A percentile compares a stretch with the other conserved stretches of the same genome.
These are phyloP conservation scores for Theobroma cacao DNA, from an alignment of 345 rosid genomes.

Conservation along the genomic window DNA sequence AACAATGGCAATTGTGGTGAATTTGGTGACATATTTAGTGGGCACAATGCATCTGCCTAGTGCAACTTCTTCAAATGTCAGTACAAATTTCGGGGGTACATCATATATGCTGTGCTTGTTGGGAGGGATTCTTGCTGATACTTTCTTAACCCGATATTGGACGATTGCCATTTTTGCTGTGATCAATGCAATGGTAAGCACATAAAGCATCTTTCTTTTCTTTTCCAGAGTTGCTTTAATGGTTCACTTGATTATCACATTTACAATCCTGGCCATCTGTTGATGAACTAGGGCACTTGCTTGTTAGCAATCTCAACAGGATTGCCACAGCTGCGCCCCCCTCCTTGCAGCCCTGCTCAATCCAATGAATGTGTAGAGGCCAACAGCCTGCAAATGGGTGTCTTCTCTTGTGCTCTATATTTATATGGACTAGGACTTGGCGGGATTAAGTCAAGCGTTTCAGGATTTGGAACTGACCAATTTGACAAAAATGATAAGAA, in stretches of 20 bases:
- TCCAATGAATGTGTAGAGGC: slow-evolving; percentile 14
- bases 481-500: slow-evolving; percentile 18
- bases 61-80: slow-evolving; percentile 2
- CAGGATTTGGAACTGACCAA: slow-evolving; percentile 18
- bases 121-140: slow-evolving; percentile 1
- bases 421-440: slow-evolving; percentile 3
- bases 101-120: slow-evolving; percentile 5
- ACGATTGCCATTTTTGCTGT: neutral
- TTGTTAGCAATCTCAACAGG: slow-evolving; percentile 12
- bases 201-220: neutral
- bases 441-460: slow-evolving; percentile 24
- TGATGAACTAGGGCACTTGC: slow-evolving; percentile 14
- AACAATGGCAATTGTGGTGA: slow-evolving; percentile 13
- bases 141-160: neutral
- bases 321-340: slow-evolving; percentile 2
- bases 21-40: slow-evolving; percentile 19
- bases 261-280: neutral
- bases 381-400: slow-evolving; percentile 15
- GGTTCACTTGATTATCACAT: neutral
- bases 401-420: slow-evolving; percentile 2
- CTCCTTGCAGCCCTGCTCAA: slow-evolving; percentile 3
- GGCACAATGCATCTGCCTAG: slow-evolving; percentile 18
- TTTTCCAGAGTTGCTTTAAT: too few relatives aligned
- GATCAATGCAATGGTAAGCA: neutral
- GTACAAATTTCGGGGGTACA: slow-evolving; percentile 9